phyloP scores from a whole-genome alignment of 2,329 filamentous ascomycete genomes.

The Setomelanomma holmii region DNA sequence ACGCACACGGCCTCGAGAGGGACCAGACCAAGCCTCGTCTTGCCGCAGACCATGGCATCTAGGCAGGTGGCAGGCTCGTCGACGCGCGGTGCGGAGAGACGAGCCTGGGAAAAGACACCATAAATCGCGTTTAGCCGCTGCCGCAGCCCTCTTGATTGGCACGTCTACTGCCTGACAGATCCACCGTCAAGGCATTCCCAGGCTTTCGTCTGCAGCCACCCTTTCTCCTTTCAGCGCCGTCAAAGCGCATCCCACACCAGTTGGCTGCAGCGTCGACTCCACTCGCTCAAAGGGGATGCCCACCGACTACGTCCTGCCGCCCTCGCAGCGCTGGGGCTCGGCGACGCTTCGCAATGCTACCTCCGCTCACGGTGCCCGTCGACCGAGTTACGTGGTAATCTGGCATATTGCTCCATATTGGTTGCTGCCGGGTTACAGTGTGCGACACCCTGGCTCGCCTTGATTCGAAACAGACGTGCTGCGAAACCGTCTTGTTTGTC shows the following conservation, averaged over 20 bases:
- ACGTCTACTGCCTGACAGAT: constrained; percentile 12
- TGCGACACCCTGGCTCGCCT: constrained; percentile 34
- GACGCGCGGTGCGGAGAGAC: not conserved
- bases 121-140: constrained; percentile 26
- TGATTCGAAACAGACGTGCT: constrained; percentile 43
- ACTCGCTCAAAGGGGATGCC: constrained; percentile 21
- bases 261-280: constrained; percentile 1
- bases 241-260: constrained; percentile 10
- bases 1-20: not conserved
- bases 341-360: constrained; percentile 27
- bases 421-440: constrained; percentile 35
- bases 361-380: constrained; percentile 26
- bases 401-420: constrained; percentile 45
- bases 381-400: constrained; percentile 41
- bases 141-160: constrained; percentile 18
- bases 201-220: constrained; percentile 18
- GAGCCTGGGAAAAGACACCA: not conserved
- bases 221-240: constrained; percentile 5
- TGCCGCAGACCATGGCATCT: too few species aligned
- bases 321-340: constrained; percentile 22
- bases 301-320: constrained; percentile 21
- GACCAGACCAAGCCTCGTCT: too few species aligned
- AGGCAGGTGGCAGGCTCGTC: too few species aligned
- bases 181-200: constrained; percentile 10
- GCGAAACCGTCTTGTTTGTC: constrained; percentile 45